Conservation (phyloP, 805 yeast genomes). For the Candida morakotiae region DNA sequence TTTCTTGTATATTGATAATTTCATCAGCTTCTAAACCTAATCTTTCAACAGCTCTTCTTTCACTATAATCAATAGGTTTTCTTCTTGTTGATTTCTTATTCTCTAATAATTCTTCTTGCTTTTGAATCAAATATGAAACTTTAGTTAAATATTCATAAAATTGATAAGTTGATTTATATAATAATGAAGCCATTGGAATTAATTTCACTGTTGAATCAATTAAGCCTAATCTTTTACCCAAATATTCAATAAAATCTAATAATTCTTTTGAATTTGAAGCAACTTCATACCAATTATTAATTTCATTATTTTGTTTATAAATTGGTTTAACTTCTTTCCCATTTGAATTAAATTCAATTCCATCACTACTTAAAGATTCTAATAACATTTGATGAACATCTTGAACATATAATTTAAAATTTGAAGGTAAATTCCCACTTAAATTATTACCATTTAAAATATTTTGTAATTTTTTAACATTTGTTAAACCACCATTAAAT, state of each 20-base stretch:
- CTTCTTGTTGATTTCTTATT: conserved; percentile 15
- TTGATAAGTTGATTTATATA: conserved; percentile 11
- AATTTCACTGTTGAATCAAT: background rate
- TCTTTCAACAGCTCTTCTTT: conserved; percentile 8
- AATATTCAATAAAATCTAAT: conserved; percentile 19
- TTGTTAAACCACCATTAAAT: conserved; percentile 31
- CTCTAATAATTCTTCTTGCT: conserved; percentile 17
- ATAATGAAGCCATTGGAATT: conserved; percentile 5
- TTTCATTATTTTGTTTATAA: conserved; percentile 4
- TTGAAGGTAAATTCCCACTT: conserved; percentile 15
- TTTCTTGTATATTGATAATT: conserved; percentile 11
- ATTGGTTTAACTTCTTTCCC: conserved; percentile 23
- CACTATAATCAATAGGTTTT: conserved; percentile 18
- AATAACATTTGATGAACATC: conserved; percentile 32
- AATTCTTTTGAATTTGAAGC: conserved; percentile 30
- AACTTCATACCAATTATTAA: conserved; percentile 30
- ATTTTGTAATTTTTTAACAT: conserved; percentile 29
- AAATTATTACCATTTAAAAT: conserved; percentile 13
- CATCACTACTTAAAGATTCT: conserved; percentile 23
- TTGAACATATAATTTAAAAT: conserved; percentile 39
- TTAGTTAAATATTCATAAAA: conserved; percentile 26
- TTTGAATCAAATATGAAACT: conserved; percentile 22
- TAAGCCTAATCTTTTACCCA: conserved; percentile 20
- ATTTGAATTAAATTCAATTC: conserved; percentile 29
- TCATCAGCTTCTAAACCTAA: conserved; percentile 13